Conservation (phyloP, 305 asterid species). For the Fraxinus ornus region DNA sequence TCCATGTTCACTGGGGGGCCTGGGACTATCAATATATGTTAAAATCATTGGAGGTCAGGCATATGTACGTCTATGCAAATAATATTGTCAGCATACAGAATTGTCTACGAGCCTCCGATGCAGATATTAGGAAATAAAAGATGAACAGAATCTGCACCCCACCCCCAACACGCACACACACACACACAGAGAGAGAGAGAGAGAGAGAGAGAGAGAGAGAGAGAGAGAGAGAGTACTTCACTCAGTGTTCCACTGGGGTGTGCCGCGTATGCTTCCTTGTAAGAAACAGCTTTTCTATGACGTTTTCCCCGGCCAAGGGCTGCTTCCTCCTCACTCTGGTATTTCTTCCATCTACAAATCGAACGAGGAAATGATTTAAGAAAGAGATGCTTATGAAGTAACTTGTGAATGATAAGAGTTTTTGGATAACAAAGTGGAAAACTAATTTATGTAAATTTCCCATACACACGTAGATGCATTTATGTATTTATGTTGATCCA, state of each 20-base stretch:
- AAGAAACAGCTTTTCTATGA: constrained; percentile 33
- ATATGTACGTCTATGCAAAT: neutral
- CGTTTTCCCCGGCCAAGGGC: constrained; percentile 80
- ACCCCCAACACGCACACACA: neutral
- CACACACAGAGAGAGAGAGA: too few relatives aligned
- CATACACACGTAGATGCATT: neutral
- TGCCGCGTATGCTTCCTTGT: constrained; percentile 80
- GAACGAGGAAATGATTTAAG: neutral
- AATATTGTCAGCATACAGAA: neutral
- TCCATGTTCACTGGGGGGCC: neutral
- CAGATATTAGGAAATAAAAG: neutral
- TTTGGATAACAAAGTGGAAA: neutral
- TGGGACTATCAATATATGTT: neutral
- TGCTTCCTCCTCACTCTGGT: constrained; percentile 92
- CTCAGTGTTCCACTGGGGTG: constrained; percentile 52
- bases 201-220: neutral
- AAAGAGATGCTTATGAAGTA: neutral
- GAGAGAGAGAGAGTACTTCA: constrained; percentile 50
- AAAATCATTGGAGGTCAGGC: neutral
- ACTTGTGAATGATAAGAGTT: neutral
- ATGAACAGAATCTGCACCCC: neutral
- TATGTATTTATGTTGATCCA: neutral
- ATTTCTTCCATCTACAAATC: constrained; percentile 83
- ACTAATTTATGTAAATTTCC: neutral
- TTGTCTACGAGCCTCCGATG: neutral